phyloP scores from a whole-genome alignment of 495 filamentous ascomycete genomes.

The Talaromyces wortmannii region DNA sequence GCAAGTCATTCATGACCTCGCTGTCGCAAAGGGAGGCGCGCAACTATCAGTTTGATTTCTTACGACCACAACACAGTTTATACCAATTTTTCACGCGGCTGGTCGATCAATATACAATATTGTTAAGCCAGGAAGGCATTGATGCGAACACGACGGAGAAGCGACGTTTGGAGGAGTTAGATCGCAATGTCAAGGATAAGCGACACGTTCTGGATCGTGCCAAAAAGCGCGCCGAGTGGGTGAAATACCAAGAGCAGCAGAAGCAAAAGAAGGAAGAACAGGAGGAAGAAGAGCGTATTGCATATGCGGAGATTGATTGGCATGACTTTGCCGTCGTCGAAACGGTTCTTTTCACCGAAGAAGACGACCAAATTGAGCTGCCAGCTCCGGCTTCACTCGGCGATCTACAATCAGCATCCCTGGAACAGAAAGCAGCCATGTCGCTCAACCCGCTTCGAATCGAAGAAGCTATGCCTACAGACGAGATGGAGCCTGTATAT shows the following conservation, averaged over 20 bases:
- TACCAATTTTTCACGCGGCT: constrained; percentile 90
- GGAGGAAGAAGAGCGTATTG: constrained; percentile 73
- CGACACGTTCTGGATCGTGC: constrained; percentile 75
- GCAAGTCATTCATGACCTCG: constrained; percentile 81
- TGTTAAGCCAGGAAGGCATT: constrained; percentile 61
- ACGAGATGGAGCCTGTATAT: constrained; percentile 54
- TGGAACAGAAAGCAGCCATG: constrained; percentile 89
- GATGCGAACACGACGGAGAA: constrained; percentile 63
- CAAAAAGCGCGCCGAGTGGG: constrained; percentile 78
- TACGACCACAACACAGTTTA: constrained; percentile 89
- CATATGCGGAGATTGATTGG: constrained; percentile 94
- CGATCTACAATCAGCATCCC: constrained; percentile 85
- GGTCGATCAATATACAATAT: constrained; percentile 88
- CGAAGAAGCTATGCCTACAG: constrained; percentile 90
- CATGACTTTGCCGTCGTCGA: constrained; percentile 96
- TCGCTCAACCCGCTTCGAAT: constrained; percentile 80
- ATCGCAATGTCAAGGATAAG: constrained; percentile 70
- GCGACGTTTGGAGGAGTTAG: constrained; percentile 64
- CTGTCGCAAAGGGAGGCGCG: constrained; percentile 80
- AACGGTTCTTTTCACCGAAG: constrained; percentile 88
- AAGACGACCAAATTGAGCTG: constrained; percentile 77
- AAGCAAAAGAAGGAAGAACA: constrained; percentile 86
- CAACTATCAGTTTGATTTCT: constrained; percentile 96
- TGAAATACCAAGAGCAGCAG: constrained; percentile 75
- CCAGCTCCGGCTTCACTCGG: constrained; percentile 83